Evolutionary conservation across 352 stramenopile genomes (phyloP), one percentile per base, ranked within the genome.

Genomic region (Hyaloperonospora brassicae): DNA sequence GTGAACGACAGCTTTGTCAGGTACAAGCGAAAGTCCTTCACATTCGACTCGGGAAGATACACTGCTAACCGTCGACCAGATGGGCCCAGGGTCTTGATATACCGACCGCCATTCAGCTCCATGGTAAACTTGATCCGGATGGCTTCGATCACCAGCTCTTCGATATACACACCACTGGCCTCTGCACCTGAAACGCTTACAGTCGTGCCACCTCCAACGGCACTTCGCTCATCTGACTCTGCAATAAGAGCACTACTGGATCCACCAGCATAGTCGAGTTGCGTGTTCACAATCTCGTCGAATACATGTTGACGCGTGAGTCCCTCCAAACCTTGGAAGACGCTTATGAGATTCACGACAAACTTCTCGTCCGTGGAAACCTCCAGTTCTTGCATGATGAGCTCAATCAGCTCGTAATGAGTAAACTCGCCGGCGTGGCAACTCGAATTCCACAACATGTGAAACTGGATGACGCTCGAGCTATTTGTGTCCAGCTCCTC

Each of bases 321-420:
- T 14, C 67, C 73, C 36, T 89, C 84, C 0, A 95, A 70, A 0
- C 83, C 84, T 68, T 95, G 84, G 57, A 95, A 95, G 10, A 95
- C 84, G 10, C 72, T 92, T 52, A 95, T 95, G 21, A 95, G 60
- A 47, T 95, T 90, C 13, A 92, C 84, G 5, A 95, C 81, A 66
- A 95, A 95, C 62, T 93, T 95, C 52, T 95, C 84, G 60, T 95
- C 84, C 1, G 84, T 95, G 12, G 82, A 93, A 12, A 95, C 79
- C 55, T 92, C 82, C n/a, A 95, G 48, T 43, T 95, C 84, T 62
- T 92, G 82, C 72, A 95, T 83, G 22, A 88, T 76, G 11, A 95
- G 72, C 62, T 95, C 79, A 24, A 95, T 77, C 5, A 93, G 61
- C 48, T 95, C 84, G 43, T 90, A 92, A 55, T 95, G 84, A 14